A percentile compares a stretch with the other conserved stretches of the same genome.
Conservation (phyloP, 176 grass and related monocot species). For the Avena insularis region DNA sequence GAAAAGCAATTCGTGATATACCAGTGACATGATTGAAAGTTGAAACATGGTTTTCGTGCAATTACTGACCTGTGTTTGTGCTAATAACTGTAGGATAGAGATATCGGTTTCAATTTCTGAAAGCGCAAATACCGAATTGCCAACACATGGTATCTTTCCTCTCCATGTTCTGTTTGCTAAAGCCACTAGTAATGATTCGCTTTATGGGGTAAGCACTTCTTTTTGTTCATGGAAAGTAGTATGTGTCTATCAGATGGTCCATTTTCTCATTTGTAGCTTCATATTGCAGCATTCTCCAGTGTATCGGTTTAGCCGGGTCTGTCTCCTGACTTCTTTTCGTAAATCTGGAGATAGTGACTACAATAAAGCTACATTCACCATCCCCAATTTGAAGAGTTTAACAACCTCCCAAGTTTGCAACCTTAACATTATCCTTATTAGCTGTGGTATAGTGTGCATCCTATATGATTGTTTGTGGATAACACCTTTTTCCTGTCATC, state of each 20-base stretch:
- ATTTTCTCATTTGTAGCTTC: conserved; percentile 43
- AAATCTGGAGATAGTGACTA: conserved; percentile 64
- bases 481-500: conserved; percentile 38
- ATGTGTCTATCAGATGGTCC: conserved; percentile 10
- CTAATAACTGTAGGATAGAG: conserved; percentile 65
- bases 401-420: conserved; percentile 47
- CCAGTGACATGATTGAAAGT: background rate
- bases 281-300: conserved; percentile 62
- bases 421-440: conserved; percentile 75
- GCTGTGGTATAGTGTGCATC: conserved; percentile 59
- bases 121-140: conserved; percentile 56
- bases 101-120: conserved; percentile 68
- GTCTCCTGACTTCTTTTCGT: conserved; percentile 60
- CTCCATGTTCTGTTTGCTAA: conserved; percentile 75
- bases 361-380: conserved; percentile 74
- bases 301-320: conserved; percentile 62
- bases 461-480: conserved; percentile 39
- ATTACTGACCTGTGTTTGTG: conserved; percentile 28
- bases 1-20: background rate
- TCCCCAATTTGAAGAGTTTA: conserved; percentile 70
- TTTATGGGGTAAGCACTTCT: conserved; percentile 59
- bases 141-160: conserved; percentile 66
- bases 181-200: conserved; percentile 44
- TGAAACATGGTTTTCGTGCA: background rate
- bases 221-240: conserved; percentile 13